Evolutionary conservation across 2,329 filamentous ascomycete species (phyloP), one percentile per base, ranked within the genome.

Genomic region (Pseudocercospora crystallina): DNA sequence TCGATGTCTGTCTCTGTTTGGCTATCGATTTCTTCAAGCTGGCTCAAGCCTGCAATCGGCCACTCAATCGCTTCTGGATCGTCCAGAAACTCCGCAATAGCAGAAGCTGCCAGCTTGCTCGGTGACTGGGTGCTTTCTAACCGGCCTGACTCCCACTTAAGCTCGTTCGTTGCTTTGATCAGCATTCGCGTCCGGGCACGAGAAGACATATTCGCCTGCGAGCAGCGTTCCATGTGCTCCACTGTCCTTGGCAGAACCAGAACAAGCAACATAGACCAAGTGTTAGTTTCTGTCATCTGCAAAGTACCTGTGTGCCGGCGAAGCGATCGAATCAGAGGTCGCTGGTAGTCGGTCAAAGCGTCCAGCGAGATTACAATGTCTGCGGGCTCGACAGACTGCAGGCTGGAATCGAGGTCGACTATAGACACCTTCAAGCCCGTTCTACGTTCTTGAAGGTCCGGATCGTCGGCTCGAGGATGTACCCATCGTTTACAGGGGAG

Each of bases 211-310:
- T 49, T 49, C 9, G 57, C n/a, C 5, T 54, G 57, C 5, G 76
- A 49, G 43, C 70, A 74, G 8, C 65, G 65, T 47, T 75, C 69
- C 42, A 76, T 69, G 54, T 78, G 75, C 47, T 75, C 71, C 3
- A 75, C 59, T 0, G 73, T 67, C 33, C 65, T 61, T 1, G 73
- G 71, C 30, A 75, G 68, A 1, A 75, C 69, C 1, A 75, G 58
- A 17, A 70, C 67, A 8, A 75, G 54, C 3, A 75, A 41, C 33
- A 59, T 47, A 4, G 57, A 51, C 56, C 58, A 60, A 14, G 40
- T 45, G 34, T 41, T 46, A 29, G 49, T 47, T 5, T 41, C 43
- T 12, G 20, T 45, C 30, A 37, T 51, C 26, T 43, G 30, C 20
- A 29, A n/a, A 11, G 15, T 35, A 12, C 15, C 10, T 1, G 31